Base-by-base conservation (phyloP, 176 grass and related monocot genomes). In the Oropetium thomaeum region DNA sequence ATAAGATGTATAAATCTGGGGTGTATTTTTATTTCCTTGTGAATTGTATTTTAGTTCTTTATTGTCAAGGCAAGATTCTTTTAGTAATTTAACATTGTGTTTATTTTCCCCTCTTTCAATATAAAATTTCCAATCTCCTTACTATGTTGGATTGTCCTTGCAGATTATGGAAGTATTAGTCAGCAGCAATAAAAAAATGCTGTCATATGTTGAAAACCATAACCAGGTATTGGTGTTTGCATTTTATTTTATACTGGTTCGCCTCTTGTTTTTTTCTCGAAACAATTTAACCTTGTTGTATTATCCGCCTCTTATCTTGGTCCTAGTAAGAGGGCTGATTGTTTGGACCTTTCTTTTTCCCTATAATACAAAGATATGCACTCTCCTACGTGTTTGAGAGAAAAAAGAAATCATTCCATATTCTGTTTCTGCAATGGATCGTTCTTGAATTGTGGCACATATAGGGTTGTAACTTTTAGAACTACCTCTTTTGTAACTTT, bases 121-220 rank as follows among this genome's bases (percentile, higher is more conserved):
- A 65, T 66, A 9, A 79, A 30, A 74, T 73, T 67, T 74, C 39
- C 67, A n/a, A 11, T 79, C 62, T 65, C 47, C 41, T 53, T 37
- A 32, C 16, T 58, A 42, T 34, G 61, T 69, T 67, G 25, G 28
- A 68, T 70, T 40, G 28, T 78, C 60, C 61, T 71, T 88, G 82
- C 83, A 97, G 95, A 93, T 97, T 89, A 86, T 87, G 74, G 85
- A 75, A 79, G 88, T 92, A 64, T 78, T 97, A 66, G 69, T 83
- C 37, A 87, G 67, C 78, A 92, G 78, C 51, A 81, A 84, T 48
- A 9, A 72, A 58, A 89, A 91, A 71, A 97, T 93, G 88, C 85
- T 97, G 70, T 85, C 89, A 19, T 93, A 87, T 67, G 86, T 84
- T 51, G 94, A 97, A 87, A 97, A 93, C 83, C 88, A 97, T 85